phyloP scores from a whole-genome alignment of 306 rosid genomes.

The Trichosanthes truncata region DNA sequence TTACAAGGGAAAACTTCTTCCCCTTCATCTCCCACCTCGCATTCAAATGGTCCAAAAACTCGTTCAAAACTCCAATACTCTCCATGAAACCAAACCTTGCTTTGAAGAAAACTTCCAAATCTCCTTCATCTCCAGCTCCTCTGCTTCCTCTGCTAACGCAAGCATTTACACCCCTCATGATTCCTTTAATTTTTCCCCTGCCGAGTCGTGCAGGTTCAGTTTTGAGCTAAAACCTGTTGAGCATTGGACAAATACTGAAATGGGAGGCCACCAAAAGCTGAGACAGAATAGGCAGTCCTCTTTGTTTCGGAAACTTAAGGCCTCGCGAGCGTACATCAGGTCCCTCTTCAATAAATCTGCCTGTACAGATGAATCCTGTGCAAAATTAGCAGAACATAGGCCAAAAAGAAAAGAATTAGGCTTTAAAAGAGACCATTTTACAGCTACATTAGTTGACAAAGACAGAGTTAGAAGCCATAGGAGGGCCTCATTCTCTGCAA shows the following conservation, averaged over 20 bases:
- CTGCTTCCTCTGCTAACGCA: slow-evolving; percentile 24
- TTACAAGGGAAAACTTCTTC: slow-evolving; percentile 90
- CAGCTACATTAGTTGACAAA: neutral
- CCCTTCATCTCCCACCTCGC: slow-evolving; percentile 94
- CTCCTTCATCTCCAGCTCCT: slow-evolving; percentile 22
- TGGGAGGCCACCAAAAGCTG: slow-evolving; percentile 29
- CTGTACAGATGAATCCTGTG: slow-evolving; percentile 39
- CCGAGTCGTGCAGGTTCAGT: slow-evolving; percentile 69
- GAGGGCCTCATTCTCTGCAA: slow-evolving; percentile 71
- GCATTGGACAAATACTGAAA: slow-evolving; percentile 16
- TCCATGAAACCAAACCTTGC: neutral
- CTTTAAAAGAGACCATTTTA: slow-evolving; percentile 23
- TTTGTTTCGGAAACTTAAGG: slow-evolving; percentile 49
- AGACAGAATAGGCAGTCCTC: slow-evolving; percentile 49
- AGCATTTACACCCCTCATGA: slow-evolving; percentile 26
- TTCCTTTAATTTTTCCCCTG: slow-evolving; percentile 27
- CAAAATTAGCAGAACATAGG: slow-evolving; percentile 29
- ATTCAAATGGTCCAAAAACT: slow-evolving; percentile 73
- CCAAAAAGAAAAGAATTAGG: slow-evolving; percentile 30
- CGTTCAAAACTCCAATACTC: slow-evolving; percentile 25
- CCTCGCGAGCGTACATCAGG: slow-evolving; percentile 55
- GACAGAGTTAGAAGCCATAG: slow-evolving; percentile 29
- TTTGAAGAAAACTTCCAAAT: slow-evolving; percentile 7
- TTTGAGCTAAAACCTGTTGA: slow-evolving; percentile 53
- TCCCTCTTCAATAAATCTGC: slow-evolving; percentile 56